Evolutionary conservation across 2,329 filamentous ascomycete species (phyloP), one percentile per base, ranked within the genome.

Genomic region (Dryadomyces quercus-mongolicae): DNA sequence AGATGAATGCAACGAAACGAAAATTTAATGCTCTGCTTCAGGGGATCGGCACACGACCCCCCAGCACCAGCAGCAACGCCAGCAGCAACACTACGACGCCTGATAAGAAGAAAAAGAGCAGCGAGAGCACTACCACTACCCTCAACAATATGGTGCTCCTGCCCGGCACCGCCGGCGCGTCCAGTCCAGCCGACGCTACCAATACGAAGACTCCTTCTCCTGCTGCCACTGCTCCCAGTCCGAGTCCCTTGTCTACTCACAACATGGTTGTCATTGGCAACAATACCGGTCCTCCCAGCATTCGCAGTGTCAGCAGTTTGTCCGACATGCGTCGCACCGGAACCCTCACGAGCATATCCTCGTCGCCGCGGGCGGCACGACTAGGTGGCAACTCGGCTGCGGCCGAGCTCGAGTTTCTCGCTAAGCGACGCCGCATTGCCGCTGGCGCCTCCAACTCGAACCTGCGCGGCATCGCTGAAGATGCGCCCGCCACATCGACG

Each of bases 21-120:
- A 91, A 91, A 68, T 90, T 91, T 72, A 86, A 90, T 68, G 78
- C 79, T 62, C 75, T 90, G 16, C 74, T 91, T 31, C 85, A 89
- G 64, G 74, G 80, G 60, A 75, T 85, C 61, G 79, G 79, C 62
- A 78, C 71, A 61, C 67, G 68, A 63, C 64, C 71, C 31, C 71
- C 73, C 61, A 68, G 12, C 34, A 25, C 5, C 43, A 16, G n/a
- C 36, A 12, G 21, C 46, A 21, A 43, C 49, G 25, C 13, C 38
- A 22, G 8, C 44, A 52, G 6, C 10, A 44, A n/a, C 2, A 7
- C 42, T n/a, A n/a, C 42, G 16, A 16, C 3, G 42, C 42, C 42
- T 5, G 18, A 42, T 12, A 15, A 13, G 42, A 12, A 44, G 42
- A 12, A 12, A n/a, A 12, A 12, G 42, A 44, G 3, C 42, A 16